Base-by-base conservation (phyloP, 768 basidiomycete species). In the Pilatotrama ljubarskyi region DNA sequence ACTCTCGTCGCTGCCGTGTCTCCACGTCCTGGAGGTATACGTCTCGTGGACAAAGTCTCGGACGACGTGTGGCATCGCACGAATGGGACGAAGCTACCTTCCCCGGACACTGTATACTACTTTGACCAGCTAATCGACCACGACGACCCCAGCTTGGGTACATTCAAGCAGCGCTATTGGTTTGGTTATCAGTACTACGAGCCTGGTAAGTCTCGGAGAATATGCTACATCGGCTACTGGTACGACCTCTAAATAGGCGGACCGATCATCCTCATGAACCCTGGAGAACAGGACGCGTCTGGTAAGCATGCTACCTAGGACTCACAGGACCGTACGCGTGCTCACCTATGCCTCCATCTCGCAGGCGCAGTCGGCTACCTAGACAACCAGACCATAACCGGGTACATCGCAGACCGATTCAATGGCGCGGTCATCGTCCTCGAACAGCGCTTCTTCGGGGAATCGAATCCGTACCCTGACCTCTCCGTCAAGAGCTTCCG, bases 91-190 rank as follows among this genome's bases (percentile, higher is more conserved):
- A 35, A 43, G 26, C 52, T 54, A 2, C 41, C 52, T 3, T 29
- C 52, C 5, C 36, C 38, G 37, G 40, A 48, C 36, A 56, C 55
- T 7, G 38, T 29, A 9, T 88, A 82, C 69, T 71, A 68, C 56
- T 88, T 87, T 68, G 80, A 87, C 63, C 76, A 77, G 54, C 68
- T 77, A 25, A 72, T 86, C 56, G 81, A 83, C 64, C 82, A 83
- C 68, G 75, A 69, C 24, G 70, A 83, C 54, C 82, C 86, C 9
- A 73, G 76, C n/a, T 72, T 82, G n/a, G 89, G 89, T 11, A 90
- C 87, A 10, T 91, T 90, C 73, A 77, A 84, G 68, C 89, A 90
- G 71, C 81, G 89, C 32, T 90, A 81, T 70, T 90, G 87, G 86
- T 77, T 82, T 61, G 82, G 82, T n/a, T 87, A 78, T 69, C 84